Base-by-base conservation (phyloP, 2,329 filamentous ascomycete species). In the Neonectria faginata region DNA sequence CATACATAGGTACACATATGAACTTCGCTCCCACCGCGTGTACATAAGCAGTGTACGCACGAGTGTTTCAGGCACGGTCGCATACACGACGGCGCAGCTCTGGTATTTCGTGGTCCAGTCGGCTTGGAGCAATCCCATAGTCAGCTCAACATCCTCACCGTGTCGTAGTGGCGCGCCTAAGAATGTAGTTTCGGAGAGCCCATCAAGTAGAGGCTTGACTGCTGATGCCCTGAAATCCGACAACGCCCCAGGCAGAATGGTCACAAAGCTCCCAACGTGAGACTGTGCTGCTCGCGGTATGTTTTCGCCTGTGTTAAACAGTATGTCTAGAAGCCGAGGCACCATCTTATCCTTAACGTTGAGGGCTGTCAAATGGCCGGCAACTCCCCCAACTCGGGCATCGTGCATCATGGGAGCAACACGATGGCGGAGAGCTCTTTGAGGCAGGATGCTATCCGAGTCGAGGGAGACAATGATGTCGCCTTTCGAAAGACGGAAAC, bases 1-100 rank as follows among this genome's bases (percentile, higher is more conserved):
- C 54, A 57, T 57, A 18, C 54, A 57, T 10, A 57, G 4, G 33
- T 47, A 57, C 29, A 57, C 54, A 18, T 57, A 47, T 11, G 54
- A 57, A 18, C 54, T 57, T 47, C 54, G 42, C 42, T 57, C 54
- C 54, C 54, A 57, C 3, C 54, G 54, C 10, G 54, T 57, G 45
- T 57, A 57, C 54, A 57, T 57, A 6, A 57, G 54, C 27, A 57
- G 31, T 25, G 54, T 47, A 20, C 42, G 44, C n/a, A 20, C n/a
- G 20, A 22, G 12, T n/a, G 54, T 57, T 18, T 57, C 54, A 1
- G 54, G 54, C 25, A 22, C 54, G 29, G 18, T 57, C 2, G 54
- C 47, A 14, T 33, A 12, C 7, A 41, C 39, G 39, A 41, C 39
- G 7, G 39, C 39, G 39, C 39, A 18, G 16, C 39, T 41, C 39